phyloP scores from a whole-genome alignment of 371 early-diverging fungal genomes.

The Saksenaea vasiformis region DNA sequence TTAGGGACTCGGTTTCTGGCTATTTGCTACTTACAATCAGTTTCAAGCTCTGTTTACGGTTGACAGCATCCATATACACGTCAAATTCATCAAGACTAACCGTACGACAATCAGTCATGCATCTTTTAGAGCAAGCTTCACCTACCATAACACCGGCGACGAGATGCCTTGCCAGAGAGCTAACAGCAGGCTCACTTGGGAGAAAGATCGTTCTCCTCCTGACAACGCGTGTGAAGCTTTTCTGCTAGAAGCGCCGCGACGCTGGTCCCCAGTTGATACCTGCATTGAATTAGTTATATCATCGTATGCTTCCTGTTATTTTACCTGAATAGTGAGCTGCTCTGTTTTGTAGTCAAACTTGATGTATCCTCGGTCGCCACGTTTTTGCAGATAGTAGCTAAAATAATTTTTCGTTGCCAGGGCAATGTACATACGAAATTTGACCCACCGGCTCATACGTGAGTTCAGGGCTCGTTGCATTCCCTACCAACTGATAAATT shows the following conservation, averaged over 20 bases:
- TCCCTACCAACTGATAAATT: slow-evolving; percentile 21
- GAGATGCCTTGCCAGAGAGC: slow-evolving; percentile 97
- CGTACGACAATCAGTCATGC: neutral
- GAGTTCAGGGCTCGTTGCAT: slow-evolving; percentile 56
- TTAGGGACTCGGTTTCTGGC: neutral
- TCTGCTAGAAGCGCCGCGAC: slow-evolving; percentile 44
- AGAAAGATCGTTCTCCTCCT: slow-evolving; percentile 99
- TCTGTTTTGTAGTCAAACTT: slow-evolving; percentile 78
- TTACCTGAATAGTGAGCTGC: slow-evolving; percentile 71
- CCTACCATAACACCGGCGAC: slow-evolving; percentile 89
- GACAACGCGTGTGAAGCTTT: slow-evolving; percentile 91
- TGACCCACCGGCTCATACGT: slow-evolving; percentile 66
- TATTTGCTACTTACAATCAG: slow-evolving; percentile 63
- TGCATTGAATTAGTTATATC: slow-evolving; percentile 6
- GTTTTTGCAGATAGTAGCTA: slow-evolving; percentile 65
- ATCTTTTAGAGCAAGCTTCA: neutral
- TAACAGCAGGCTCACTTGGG: slow-evolving; percentile 95
- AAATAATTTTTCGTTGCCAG: slow-evolving; percentile 76
- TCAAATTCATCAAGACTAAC: slow-evolving; percentile 98
- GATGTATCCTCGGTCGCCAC: slow-evolving; percentile 90
- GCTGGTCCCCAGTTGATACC: slow-evolving; percentile 49
- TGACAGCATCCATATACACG: slow-evolving; percentile 99
- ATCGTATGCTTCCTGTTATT: neutral
- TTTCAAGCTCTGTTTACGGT: slow-evolving; percentile 84
- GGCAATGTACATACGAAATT: slow-evolving; percentile 74